These are phyloP conservation scores for Auxenochlorella pyrenoidosa DNA, from an alignment of 139 green algal genomes.

Conservation along the genomic window DNA sequence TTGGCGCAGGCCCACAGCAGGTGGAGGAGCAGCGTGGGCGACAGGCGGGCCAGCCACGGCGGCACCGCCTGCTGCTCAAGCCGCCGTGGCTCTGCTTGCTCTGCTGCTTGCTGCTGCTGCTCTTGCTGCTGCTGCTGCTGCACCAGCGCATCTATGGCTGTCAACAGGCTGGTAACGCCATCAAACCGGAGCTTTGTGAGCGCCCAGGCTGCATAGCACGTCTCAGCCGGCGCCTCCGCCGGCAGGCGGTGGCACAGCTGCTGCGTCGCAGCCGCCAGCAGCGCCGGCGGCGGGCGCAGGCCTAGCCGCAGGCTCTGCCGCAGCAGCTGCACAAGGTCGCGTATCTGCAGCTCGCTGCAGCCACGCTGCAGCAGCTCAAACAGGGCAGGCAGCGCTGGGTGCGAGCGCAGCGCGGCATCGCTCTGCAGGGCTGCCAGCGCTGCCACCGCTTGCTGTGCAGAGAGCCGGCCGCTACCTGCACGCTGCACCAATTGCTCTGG, in stretches of 20 bases:
- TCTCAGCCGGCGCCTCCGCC: neutral
- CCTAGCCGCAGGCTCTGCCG: neutral
- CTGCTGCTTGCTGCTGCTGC: neutral
- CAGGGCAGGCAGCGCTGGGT: neutral
- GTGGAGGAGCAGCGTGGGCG: neutral
- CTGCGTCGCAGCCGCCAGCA: neutral
- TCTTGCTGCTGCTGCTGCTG: neutral
- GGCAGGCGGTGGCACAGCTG: conserved; percentile 3
- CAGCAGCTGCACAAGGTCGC: neutral
- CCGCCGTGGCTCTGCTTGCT: neutral
- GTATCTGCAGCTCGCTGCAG: neutral
- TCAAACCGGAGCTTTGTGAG: conserved; percentile 15
- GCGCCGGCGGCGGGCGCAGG: neutral
- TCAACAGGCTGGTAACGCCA: neutral
- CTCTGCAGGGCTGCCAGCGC: neutral
- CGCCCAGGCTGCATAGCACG: neutral
- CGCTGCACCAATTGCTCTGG: neutral
- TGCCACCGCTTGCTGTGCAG: neutral
- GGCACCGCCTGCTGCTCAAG: neutral
- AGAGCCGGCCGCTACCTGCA: neutral
- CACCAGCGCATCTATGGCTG: conserved; percentile 2
- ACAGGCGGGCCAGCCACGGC: conserved; percentile 21
- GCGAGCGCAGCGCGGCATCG: neutral
- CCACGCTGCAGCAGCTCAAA: neutral
- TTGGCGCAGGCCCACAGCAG: conserved; percentile 23